A percentile compares a stretch with the other conserved stretches of the same genome.
Evolutionary conservation across 257 asterid species (phyloP).

Genomic region (Solanum okadae): DNA sequence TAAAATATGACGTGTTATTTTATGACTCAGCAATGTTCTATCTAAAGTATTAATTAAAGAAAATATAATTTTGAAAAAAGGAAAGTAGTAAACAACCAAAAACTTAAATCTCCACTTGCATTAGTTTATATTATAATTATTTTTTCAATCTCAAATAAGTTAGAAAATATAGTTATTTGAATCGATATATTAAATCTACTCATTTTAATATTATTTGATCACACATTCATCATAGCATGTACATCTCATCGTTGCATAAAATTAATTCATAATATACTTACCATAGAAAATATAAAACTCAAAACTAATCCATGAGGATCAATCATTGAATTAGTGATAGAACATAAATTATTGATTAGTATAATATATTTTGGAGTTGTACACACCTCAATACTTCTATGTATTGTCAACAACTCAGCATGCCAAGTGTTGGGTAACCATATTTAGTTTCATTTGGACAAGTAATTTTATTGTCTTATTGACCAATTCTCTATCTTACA

Average conservation of each 20-base stretch:
- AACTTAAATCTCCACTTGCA: background rate
- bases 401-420: background rate
- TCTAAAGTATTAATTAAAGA: background rate
- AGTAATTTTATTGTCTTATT: background rate
- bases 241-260: background rate
- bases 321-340: background rate
- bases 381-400: background rate
- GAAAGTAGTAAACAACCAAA: background rate
- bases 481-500: background rate
- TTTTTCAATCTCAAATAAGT: too few species aligned
- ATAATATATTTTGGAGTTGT: background rate
- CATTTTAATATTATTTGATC: background rate
- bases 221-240: background rate
- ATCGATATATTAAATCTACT: background rate
- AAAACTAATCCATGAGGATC: background rate
- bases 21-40: background rate
- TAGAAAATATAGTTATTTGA: background rate
- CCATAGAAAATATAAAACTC: background rate
- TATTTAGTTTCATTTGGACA: background rate
- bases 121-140: too few species aligned
- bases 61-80: background rate
- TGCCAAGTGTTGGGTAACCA: background rate
- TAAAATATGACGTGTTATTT: background rate
- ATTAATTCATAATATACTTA: background rate
- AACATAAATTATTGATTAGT: background rate